Evolutionary conservation across 2,329 filamentous ascomycete species (phyloP), one percentile per base, ranked within the genome.

Genomic region (Fusarium luffae): DNA sequence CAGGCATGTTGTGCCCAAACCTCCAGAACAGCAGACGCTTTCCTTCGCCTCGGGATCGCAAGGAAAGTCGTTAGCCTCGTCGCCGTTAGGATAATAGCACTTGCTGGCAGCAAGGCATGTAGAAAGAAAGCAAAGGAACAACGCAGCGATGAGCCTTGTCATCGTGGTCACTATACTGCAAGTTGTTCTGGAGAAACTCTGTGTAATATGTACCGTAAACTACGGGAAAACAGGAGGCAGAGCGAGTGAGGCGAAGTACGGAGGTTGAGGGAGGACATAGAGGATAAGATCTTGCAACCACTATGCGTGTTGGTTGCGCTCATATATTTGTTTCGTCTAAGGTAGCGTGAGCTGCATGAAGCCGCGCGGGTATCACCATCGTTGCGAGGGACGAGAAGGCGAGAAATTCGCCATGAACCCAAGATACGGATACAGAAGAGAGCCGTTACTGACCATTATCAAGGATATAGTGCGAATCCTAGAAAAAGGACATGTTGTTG

Each of bases 41-140:
- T 72, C 43, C 5, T 73, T 57, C 3, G 63, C 68, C 11, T 70
- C 37, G 2, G 63, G 60, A 41, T 75, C 70, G 21, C 65, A 74
- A 46, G 71, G 71, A 19, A 46, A 58, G 25, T 66, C 73, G 1
- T 25, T 28, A 7, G 72, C 25, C 44, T 69, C 30, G 3, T 51
- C 40, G 13, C 66, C 68, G 12, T 73, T 74, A 4, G 69, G 71
- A 28, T 74, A 75, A 25, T 72, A 72, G 14, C 69, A 72, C 7
- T 63, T 46, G 30, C 42, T 57, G 10, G 69, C 57, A 13, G 66
- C 56, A 37, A 68, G 30, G 18, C 52, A 50, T 16, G 16, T 27
- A 6, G 44, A 55, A 2, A 62, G 30, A 11, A n/a, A 66, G 12
- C 13, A 62, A n/a, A 72, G n/a, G 12, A 64, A 55, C 2, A 64